Conservation (phyloP, 1,284 basidiomycete species). For the Apiotrichum brassicae region DNA sequence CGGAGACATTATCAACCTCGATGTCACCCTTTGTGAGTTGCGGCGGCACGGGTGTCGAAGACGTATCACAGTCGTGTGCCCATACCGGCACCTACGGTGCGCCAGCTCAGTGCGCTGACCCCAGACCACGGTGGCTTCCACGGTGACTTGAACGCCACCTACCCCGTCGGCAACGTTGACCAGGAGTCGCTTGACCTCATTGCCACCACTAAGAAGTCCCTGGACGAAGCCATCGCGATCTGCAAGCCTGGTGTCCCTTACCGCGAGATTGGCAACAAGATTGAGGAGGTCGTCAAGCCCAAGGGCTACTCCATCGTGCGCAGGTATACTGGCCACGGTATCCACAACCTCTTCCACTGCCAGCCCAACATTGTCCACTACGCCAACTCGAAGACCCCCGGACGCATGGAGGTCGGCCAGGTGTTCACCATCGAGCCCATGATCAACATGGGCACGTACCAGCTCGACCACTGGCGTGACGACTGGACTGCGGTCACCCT, state of each 20-base stretch:
- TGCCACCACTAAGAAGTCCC: constrained; percentile 65
- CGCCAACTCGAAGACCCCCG: constrained; percentile 46
- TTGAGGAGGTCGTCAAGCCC: constrained; percentile 70
- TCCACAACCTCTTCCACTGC: constrained; percentile 60
- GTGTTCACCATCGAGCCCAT: constrained; percentile 58
- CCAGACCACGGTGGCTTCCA: constrained; percentile 61
- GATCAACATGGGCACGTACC: constrained; percentile 72
- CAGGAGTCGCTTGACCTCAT: constrained; percentile 76
- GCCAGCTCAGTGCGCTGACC: background rate
- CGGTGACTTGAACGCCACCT: constrained; percentile 77
- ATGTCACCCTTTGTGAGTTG: constrained; percentile 51
- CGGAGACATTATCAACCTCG: constrained; percentile 91
- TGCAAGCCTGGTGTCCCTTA: constrained; percentile 86
- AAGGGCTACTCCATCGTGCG: constrained; percentile 78
- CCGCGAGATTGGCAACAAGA: constrained; percentile 51
- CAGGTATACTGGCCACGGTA: constrained; percentile 84
- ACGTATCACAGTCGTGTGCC: too few species aligned
- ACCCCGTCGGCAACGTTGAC: constrained; percentile 79
- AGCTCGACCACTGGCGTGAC: constrained; percentile 44
- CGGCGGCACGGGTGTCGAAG: too few species aligned
- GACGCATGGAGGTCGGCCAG: constrained; percentile 48
- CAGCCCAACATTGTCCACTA: constrained; percentile 49
- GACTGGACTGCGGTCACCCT: constrained; percentile 88
- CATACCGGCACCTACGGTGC: too few species aligned
- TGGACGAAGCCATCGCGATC: constrained; percentile 79